Base-by-base conservation (phyloP, 2,329 filamentous ascomycete genomes). In the Colletotrichum chrysophilum region DNA sequence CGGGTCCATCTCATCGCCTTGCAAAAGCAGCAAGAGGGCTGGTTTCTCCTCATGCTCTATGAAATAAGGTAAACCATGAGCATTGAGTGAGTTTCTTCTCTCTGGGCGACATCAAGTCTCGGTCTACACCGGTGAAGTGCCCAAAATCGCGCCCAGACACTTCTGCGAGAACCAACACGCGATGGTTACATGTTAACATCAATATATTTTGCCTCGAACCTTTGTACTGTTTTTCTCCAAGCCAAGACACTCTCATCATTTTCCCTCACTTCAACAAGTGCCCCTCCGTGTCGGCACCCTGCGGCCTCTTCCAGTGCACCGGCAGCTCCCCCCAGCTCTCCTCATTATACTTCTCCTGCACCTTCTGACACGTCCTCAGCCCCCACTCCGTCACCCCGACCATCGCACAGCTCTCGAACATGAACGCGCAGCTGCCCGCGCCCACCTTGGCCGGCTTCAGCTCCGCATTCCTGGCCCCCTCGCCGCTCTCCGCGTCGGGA, bases 261-360 rank as follows among this genome's bases (percentile, higher is more conserved):
- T 21, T 13, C n/a, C 0, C 9, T 7, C 21, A 83, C 73, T 80
- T 79, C 30, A 85, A 71, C 43, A 84, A 70, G 64, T 85, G 82
- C 7, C 73, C 77, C 14, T 80, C 78, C 1, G 67, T 70, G 14
- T 43, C 69, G 9, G 69, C 79, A 3, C 82, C 85, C 43, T 84
- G 83, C 0, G 88, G 87, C 79, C 80, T 80, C 80, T 85, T 84
- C 88, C 93, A 94, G 81, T 94, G 91, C 58, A 92, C 88, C 83
- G 91, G 90, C 68, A 94, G 85, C 1, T 89, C 89, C 32, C 88
- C 92, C 95, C 95, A 98, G 82, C 94, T 96, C 87, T 97, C 94
- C 73, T 93, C 91, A 81, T 92, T 96, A 81, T 97, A 97, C 72
- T 91, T 91, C 78, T 91, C 88, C 86, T 91, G 90, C 18, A 91